Evolutionary conservation across 179 eudicot species (phyloP), one percentile per base, ranked within the genome.

Genomic region (Actinidia arguta): DNA sequence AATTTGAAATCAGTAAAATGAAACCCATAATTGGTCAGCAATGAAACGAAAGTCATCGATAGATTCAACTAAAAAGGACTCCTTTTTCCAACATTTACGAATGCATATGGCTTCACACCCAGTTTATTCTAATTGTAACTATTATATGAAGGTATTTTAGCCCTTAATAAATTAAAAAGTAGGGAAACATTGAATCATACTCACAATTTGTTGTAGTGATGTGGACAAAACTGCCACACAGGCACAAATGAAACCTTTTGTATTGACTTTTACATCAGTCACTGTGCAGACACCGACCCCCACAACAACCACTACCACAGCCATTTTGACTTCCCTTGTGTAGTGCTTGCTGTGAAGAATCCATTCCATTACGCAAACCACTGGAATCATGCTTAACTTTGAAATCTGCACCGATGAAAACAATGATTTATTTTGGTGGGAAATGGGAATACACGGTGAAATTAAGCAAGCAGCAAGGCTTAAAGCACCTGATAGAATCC

Each of bases 261-360:
- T 89, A 82, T 92, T 92, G 66, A 92, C 91, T 81, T 92, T 92
- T 61, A 92, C 94, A 61, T 92, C 94, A 80, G 94, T 92, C 27
- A 92, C 92, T 18, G 95, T 92, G 92, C 95, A 92, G 66, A 92
- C 93, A 25, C 95, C 95, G n/a, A 92, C 95, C 66, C 95, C 95
- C 50, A 91, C 83, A 81, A 92, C 92, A 64, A 92, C 95, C 79
- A 92, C 90, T 74, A 90, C 80, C 84, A 92, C 95, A 55, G 95
- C 80, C 86, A 92, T 81, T 84, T 92, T 92, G 71, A 91, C 92
- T 90, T 92, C 94, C 72, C 64, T 90, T 13, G 93, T 79, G 86
- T 91, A 92, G 73, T 83, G 85, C 83, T 92, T 92, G 77, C 59
- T 87, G 79, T 92, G 92, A 85, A 92, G 83, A 78, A 92, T 88